A percentile compares a stretch with the other conserved stretches of the same genome.
Evolutionary conservation across 257 asterid species (phyloP).

Genomic region (Dorcoceras hygrometricum): DNA sequence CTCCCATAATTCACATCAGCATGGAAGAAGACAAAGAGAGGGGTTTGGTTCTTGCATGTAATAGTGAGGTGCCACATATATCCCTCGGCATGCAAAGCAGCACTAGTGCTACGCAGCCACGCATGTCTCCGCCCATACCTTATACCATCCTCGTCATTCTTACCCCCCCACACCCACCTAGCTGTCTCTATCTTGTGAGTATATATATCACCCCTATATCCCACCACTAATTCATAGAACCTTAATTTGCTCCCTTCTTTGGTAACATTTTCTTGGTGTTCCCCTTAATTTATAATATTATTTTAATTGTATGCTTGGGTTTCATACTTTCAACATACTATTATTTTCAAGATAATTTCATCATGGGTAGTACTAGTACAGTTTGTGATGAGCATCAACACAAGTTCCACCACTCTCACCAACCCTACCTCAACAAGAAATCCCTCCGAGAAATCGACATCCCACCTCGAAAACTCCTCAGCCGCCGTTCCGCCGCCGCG

Average conservation of each 20-base stretch:
- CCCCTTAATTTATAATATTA: not conserved
- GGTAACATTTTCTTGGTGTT: not conserved
- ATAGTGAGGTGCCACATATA: slow-evolving; percentile 73
- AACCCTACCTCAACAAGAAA: slow-evolving; percentile 60
- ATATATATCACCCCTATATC: not conserved
- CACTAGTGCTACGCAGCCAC: slow-evolving; percentile 73
- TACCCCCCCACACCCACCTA: not conserved
- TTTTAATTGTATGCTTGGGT: not conserved
- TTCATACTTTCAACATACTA: too few relatives aligned
- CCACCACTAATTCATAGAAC: not conserved
- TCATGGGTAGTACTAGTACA: slow-evolving; percentile 49
- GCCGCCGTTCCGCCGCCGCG: slow-evolving; percentile 32
- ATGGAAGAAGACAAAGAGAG: not conserved
- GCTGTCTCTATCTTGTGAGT: not conserved
- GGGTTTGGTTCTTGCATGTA: slow-evolving; percentile 50
- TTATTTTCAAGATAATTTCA: not conserved
- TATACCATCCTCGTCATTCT: slow-evolving; percentile 60
- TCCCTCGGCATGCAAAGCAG: slow-evolving; percentile 48
- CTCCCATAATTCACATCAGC: slow-evolving; percentile 2
- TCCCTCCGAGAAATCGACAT: slow-evolving; percentile 69
- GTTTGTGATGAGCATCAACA: slow-evolving; percentile 54
- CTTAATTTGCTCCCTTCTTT: not conserved
- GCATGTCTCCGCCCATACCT: slow-evolving; percentile 73
- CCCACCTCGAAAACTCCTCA: slow-evolving; percentile 74
- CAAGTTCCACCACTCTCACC: slow-evolving; percentile 70